Evolutionary conservation across 2,329 filamentous ascomycete species (phyloP).

Genomic region (Trichophyton mentagrophytes): DNA sequence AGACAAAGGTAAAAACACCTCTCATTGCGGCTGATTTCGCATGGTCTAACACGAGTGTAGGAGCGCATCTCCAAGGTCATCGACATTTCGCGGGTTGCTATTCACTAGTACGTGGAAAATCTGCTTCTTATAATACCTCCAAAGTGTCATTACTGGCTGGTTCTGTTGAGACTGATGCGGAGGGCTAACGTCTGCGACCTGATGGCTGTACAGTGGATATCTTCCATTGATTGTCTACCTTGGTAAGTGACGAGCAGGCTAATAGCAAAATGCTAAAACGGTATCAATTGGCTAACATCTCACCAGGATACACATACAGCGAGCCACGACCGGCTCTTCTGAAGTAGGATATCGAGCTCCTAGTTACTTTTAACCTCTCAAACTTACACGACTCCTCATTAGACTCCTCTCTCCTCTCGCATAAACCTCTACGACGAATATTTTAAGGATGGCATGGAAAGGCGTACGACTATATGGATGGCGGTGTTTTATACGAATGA

Average conservation of each 20-base stretch:
- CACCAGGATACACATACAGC: constrained; percentile 78
- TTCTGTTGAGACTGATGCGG: constrained; percentile 24
- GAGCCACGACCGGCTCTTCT: constrained; percentile 74
- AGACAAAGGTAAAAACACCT: constrained; percentile 63
- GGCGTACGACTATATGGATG: not conserved
- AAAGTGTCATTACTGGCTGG: not conserved
- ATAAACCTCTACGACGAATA: constrained; percentile 16
- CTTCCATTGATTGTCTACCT: constrained; percentile 94
- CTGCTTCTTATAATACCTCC: not conserved
- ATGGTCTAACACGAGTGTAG: constrained; percentile 35
- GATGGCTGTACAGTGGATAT: constrained; percentile 56
- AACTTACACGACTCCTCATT: not conserved
- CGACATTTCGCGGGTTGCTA: constrained; percentile 80
- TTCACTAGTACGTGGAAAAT: constrained; percentile 67
- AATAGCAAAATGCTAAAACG: not conserved
- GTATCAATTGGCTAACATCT: constrained; percentile 11
- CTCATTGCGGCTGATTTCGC: not conserved
- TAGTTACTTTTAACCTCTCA: constrained; percentile 6
- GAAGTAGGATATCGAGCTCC: constrained; percentile 38
- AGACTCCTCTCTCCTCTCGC: constrained; percentile 34
- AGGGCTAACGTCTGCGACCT: constrained; percentile 12
- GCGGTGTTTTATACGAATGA: not conserved
- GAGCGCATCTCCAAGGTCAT: constrained; percentile 97
- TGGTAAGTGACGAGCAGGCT: constrained; percentile 42
- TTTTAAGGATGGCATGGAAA: not conserved